Conservation (phyloP, 164 flowering plant genomes). For the Kingdonia uniflora region DNA sequence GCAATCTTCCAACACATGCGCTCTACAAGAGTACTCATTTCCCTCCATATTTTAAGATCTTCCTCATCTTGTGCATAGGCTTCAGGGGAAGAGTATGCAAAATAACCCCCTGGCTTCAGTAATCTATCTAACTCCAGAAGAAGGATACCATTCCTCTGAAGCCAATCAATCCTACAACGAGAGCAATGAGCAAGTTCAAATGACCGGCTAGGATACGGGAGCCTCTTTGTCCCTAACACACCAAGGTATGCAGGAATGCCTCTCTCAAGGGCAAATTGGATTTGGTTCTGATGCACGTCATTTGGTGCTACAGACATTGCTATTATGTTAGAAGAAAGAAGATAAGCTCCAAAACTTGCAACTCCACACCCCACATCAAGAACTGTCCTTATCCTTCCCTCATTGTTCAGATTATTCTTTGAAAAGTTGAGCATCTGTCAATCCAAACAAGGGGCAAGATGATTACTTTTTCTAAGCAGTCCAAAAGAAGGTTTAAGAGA, state of each 20-base stretch:
- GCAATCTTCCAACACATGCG: conserved; percentile 93
- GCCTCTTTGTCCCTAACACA: conserved; percentile 79
- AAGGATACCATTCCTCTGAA: conserved; percentile 81
- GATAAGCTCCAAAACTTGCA: conserved; percentile 88
- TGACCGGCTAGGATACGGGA: conserved; percentile 89
- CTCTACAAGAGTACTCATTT: conserved; percentile 81
- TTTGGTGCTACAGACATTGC: conserved; percentile 90
- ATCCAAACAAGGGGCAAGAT: conserved; percentile 6
- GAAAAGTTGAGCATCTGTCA: conserved; percentile 83
- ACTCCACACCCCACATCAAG: conserved; percentile 94
- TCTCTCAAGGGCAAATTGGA: conserved; percentile 89
- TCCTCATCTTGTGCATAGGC: conserved; percentile 93
- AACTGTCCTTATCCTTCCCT: conserved; percentile 62
- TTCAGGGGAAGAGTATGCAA: conserved; percentile 93
- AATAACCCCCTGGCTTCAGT: conserved; percentile 89
- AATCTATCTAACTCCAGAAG: conserved; percentile 85
- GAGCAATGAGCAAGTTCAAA: conserved; percentile 91
- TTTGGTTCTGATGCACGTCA: conserved; percentile 91
- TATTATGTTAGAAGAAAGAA: conserved; percentile 58
- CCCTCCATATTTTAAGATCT: conserved; percentile 68
- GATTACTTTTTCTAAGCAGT: background rate
- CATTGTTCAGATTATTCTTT: conserved; percentile 53
- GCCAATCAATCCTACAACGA: conserved; percentile 91
- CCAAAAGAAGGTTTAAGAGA: no score
- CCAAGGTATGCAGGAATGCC: conserved; percentile 92